Conservation (phyloP, 2,329 filamentous ascomycete genomes). For the Acarospora socialis region DNA sequence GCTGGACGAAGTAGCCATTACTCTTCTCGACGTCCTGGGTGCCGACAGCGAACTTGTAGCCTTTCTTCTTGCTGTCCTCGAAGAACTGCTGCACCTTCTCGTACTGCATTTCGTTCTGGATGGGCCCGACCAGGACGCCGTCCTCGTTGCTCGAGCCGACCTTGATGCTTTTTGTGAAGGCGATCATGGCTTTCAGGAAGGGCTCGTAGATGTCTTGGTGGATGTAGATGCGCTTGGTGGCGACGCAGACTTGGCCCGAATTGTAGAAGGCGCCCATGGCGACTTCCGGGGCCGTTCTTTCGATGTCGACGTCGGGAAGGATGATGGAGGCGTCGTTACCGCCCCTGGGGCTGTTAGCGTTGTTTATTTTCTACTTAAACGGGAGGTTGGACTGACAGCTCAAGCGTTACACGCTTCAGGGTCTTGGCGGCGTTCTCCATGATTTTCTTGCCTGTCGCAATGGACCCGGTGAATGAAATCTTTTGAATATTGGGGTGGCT, state of each 20-base stretch:
- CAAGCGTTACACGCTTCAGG: conserved; percentile 46
- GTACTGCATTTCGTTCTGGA: conserved; percentile 44
- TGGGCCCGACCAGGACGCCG: conserved; percentile 40
- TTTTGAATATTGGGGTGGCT: conserved; percentile 46
- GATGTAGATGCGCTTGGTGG: conserved; percentile 42
- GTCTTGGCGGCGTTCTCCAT: conserved; percentile 42
- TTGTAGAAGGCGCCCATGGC: conserved; percentile 42
- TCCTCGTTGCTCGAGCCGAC: conserved; percentile 26
- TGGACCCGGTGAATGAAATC: conserved; percentile 51
- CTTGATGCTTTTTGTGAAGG: conserved; percentile 30
- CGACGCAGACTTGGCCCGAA: conserved; percentile 42
- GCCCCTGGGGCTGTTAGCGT: conserved; percentile 22
- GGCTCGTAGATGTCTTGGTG: conserved; percentile 38
- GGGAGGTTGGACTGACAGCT: conserved; percentile 27
- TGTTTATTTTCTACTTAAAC: not conserved
- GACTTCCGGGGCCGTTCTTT: conserved; percentile 34
- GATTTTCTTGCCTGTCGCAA: conserved; percentile 45
- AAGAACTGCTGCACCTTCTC: conserved; percentile 34
- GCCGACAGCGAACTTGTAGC: conserved; percentile 21
- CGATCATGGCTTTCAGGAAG: conserved; percentile 35
- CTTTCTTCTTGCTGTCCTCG: not conserved
- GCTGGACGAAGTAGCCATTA: conserved; percentile 25
- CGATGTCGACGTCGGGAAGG: conserved; percentile 42
- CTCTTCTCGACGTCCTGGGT: conserved; percentile 32
- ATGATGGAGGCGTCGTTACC: conserved; percentile 50